A percentile compares a stretch with the other conserved stretches of the same genome.
Evolutionary conservation across 148 eudicot genomes (phyloP).

Genomic region (Chenopodium suecicum): DNA sequence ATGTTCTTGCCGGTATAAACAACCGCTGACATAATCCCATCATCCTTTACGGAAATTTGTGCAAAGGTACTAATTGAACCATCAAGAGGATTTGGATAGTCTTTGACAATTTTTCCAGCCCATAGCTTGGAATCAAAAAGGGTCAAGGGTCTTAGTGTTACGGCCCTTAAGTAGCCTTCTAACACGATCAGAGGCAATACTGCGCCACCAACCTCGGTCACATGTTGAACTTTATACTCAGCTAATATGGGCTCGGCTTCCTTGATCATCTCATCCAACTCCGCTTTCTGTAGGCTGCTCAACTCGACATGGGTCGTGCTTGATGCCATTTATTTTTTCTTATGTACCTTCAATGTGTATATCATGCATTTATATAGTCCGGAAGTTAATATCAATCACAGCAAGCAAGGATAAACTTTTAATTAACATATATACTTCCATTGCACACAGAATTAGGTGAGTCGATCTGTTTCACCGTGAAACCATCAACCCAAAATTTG

Average conservation of each 20-base stretch:
- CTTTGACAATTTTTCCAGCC: neutral
- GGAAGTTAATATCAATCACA: too few species aligned
- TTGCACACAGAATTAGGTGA: too few species aligned
- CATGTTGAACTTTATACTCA: too few species aligned
- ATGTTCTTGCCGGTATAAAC: neutral
- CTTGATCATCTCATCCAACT: neutral
- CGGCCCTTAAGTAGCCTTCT: neutral
- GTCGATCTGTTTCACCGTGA: too few species aligned
- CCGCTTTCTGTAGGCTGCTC: neutral
- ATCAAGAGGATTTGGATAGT: neutral
- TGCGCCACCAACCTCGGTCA: too few species aligned
- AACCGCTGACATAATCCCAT: neutral
- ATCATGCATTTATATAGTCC: too few species aligned
- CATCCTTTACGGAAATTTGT: neutral
- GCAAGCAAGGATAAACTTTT: too few species aligned
- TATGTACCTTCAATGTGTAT: too few species aligned
- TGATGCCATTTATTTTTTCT: neutral
- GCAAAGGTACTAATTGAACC: neutral
- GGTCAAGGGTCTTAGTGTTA: neutral
- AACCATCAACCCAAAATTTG: too few species aligned
- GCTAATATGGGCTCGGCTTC: neutral
- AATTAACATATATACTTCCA: too few species aligned
- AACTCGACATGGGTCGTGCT: too few species aligned
- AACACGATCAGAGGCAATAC: neutral
- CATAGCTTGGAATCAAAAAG: neutral